Percentiles rank a stretch among this genome's conserved stretches.
These are phyloP conservation scores for Ochromonas danica DNA, from an alignment of 108 stramenopile genomes.

Conservation along the genomic window DNA sequence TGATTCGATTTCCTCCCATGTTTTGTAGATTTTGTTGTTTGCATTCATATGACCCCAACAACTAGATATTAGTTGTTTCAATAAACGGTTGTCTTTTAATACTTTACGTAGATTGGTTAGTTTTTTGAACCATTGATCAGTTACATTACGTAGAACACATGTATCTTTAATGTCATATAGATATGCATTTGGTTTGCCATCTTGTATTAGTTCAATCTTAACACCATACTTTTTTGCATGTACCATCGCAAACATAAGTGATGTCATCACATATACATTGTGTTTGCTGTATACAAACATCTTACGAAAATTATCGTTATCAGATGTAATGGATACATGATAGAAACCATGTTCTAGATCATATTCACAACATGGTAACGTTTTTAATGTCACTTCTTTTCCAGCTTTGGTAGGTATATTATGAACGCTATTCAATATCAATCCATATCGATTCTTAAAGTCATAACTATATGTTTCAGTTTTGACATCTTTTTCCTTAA, in stretches of 20 bases:
- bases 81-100: not conserved
- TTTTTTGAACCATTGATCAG: slow-evolving; percentile 12
- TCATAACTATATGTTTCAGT: slow-evolving; percentile 24
- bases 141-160: not conserved
- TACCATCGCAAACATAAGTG: not conserved
- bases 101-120: not conserved
- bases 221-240: slow-evolving; percentile 32
- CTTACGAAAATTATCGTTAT: slow-evolving; percentile 32
- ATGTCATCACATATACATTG: not conserved
- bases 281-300: slow-evolving; percentile 27
- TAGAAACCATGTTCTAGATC: slow-evolving; percentile 28
- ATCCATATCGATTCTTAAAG: not conserved
- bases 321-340: slow-evolving; percentile 18
- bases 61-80: not conserved
- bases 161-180: slow-evolving; percentile 10
- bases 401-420: not conserved
- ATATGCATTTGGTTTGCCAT: slow-evolving; percentile 34
- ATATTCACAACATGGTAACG: not conserved
- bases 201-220: slow-evolving; percentile 31
- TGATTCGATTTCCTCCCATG: not conserved
- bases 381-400: not conserved
- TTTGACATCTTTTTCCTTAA: not conserved
- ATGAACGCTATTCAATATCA: not conserved
- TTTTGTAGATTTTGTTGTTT: not conserved
- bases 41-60: not conserved